Percentiles rank a stretch among this genome's conserved stretches.
These are phyloP conservation scores for Paragyromitra xinjiangensis DNA, from an alignment of 495 filamentous ascomycete species.

Conservation along the genomic window DNA sequence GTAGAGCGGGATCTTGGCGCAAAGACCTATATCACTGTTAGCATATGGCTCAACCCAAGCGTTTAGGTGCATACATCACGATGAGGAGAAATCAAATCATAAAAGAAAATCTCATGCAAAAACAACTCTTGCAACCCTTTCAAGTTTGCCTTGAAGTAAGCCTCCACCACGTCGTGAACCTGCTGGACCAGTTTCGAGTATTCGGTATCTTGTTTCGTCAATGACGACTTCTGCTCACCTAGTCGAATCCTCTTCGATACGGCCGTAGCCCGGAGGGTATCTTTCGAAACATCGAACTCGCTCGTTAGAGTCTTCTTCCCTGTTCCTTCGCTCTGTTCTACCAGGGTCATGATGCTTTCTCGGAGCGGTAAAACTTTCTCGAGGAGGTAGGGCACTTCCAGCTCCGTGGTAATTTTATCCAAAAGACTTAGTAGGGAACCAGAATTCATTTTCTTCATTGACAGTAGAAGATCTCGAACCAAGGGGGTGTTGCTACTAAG, in stretches of 20 bases:
- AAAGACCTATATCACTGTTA: conserved; percentile 66
- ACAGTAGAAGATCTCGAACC: conserved; percentile 66
- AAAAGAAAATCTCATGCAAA: conserved; percentile 82
- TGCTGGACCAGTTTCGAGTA: conserved; percentile 79
- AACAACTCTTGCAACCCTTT: conserved; percentile 71
- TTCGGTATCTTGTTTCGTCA: conserved; percentile 76
- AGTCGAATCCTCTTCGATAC: conserved; percentile 87
- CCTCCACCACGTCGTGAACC: conserved; percentile 66
- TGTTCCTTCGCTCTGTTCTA: conserved; percentile 60
- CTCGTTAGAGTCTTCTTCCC: conserved; percentile 63
- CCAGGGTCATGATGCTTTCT: conserved; percentile 59
- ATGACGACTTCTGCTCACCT: conserved; percentile 76
- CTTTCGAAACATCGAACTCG: conserved; percentile 75
- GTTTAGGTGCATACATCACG: conserved; percentile 63
- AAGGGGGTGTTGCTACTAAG: conserved; percentile 62
- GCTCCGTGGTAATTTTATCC: conserved; percentile 36
- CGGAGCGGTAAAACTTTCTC: conserved; percentile 57
- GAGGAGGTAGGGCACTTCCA: conserved; percentile 60
- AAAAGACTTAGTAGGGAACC: conserved; percentile 55
- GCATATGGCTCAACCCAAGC: background rate
- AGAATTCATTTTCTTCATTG: conserved; percentile 65
- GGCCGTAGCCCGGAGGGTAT: conserved; percentile 80
- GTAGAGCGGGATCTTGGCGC: conserved; percentile 78
- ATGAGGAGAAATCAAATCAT: conserved; percentile 80
- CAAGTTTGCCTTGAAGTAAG: conserved; percentile 63